Percentiles rank a stretch among this genome's conserved stretches.
phyloP scores from a whole-genome alignment of 345 rosid genomes.

The Eucalyptus regnans region DNA sequence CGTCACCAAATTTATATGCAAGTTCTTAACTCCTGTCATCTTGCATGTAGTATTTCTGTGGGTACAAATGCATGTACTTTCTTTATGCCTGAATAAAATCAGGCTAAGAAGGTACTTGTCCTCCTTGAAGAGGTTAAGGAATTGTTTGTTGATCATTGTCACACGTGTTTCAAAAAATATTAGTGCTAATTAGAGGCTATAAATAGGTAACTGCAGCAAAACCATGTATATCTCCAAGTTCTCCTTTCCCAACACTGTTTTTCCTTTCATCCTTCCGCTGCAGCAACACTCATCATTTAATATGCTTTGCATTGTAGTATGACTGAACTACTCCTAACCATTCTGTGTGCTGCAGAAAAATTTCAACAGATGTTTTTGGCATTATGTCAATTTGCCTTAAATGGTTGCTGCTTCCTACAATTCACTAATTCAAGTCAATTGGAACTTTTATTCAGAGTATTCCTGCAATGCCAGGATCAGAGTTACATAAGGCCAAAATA shows the following conservation, averaged over 20 bases:
- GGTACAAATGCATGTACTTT: neutral
- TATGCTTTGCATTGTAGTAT: neutral
- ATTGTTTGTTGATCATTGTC: neutral
- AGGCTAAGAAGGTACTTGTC: neutral
- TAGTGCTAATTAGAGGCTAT: neutral
- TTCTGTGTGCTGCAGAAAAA: neutral
- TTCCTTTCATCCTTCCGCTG: neutral
- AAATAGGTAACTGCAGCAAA: neutral
- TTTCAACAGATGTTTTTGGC: neutral
- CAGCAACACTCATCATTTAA: neutral
- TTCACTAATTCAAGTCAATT: neutral
- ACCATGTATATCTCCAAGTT: neutral
- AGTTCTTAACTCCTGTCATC: neutral
- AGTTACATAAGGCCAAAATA: slow-evolving; percentile 31
- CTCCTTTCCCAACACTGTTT: neutral
- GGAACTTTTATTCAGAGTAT: slow-evolving; percentile 21
- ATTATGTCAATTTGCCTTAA: neutral
- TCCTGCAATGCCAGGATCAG: slow-evolving; percentile 19
- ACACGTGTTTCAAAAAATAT: neutral
- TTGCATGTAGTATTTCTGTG: neutral
- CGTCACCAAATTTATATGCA: neutral
- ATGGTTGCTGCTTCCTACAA: neutral
- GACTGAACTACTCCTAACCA: neutral
- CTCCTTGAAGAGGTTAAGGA: neutral
- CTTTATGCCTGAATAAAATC: neutral